Conservation (phyloP, 192 early-diverging fungal species). For the Podila clonocystis region DNA sequence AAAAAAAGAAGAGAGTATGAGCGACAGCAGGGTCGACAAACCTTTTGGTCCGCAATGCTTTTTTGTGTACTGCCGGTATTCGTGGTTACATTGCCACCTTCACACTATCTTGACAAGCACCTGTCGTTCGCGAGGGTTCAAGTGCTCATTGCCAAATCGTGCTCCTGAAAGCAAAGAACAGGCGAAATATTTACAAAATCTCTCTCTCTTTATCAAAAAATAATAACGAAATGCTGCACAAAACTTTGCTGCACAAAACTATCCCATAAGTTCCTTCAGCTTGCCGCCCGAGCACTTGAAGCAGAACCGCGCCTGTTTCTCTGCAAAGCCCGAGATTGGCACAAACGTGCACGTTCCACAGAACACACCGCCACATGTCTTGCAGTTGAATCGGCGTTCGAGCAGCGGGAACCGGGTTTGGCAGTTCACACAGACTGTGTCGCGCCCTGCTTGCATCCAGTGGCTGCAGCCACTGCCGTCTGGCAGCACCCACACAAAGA, state of each 20-base stretch:
- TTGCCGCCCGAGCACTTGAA: conserved; percentile 44
- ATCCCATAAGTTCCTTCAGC: conserved; percentile 49
- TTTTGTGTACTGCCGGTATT: too few relatives aligned
- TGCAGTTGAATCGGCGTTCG: conserved; percentile 63
- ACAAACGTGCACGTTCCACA: conserved; percentile 55
- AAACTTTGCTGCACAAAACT: not conserved
- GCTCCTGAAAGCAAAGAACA: too few relatives aligned
- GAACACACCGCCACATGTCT: conserved; percentile 63
- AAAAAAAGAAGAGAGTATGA: too few relatives aligned
- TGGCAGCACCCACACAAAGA: conserved; percentile 61
- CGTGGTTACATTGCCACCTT: too few relatives aligned
- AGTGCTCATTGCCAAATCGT: too few relatives aligned
- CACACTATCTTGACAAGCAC: too few relatives aligned
- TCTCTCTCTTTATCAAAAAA: too few relatives aligned
- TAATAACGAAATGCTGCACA: too few relatives aligned
- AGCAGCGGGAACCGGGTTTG: conserved; percentile 61
- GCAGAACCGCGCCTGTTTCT: conserved; percentile 49
- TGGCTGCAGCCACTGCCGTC: conserved; percentile 60
- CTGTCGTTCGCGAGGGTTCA: too few relatives aligned
- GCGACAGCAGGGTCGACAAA: too few relatives aligned
- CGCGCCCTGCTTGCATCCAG: conserved; percentile 57
- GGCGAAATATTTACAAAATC: too few relatives aligned
- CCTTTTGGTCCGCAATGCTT: too few relatives aligned
- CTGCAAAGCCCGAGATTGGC: conserved; percentile 38
- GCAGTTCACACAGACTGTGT: conserved; percentile 63